Evolutionary conservation across 805 yeast species (phyloP).

Genomic region (Myxozyma sirexii): DNA sequence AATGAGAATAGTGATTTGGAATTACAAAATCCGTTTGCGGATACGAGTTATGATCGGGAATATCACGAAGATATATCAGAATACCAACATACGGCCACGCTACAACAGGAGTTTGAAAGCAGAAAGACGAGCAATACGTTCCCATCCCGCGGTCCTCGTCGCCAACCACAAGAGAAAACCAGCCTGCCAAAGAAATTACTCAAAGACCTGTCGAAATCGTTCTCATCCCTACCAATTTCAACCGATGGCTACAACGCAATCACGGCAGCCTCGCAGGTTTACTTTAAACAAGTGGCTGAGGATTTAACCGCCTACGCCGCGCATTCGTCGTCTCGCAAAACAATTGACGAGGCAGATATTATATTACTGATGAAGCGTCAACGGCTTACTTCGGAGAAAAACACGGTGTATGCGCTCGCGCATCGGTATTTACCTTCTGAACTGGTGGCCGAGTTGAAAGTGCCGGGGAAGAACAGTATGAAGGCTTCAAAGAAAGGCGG

Average conservation of each 20-base stretch:
- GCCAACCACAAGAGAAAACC: neutral
- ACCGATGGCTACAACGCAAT: constrained; percentile 38
- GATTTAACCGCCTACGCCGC: constrained; percentile 43
- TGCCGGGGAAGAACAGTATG: neutral
- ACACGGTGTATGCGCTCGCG: constrained; percentile 16
- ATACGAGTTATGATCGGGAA: neutral
- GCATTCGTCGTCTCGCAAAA: constrained; percentile 42
- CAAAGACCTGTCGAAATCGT: constrained; percentile 6
- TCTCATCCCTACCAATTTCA: constrained; percentile 10
- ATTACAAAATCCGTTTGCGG: neutral
- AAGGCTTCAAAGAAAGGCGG: neutral
- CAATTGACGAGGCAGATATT: constrained; percentile 40
- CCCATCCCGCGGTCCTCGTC: neutral
- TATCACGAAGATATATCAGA: neutral
- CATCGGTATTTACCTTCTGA: constrained; percentile 19
- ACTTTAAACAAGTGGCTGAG: constrained; percentile 38
- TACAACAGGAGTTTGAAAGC: constrained; percentile 6
- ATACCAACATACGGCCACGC: neutral
- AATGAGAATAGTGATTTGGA: too few species aligned
- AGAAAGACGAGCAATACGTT: neutral
- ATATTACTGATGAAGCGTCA: constrained; percentile 36
- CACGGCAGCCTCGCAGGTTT: constrained; percentile 38
- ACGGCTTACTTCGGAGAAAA: neutral
- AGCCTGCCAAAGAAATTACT: constrained; percentile 9
- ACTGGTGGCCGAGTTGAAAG: constrained; percentile 6